Evolutionary conservation across 805 yeast species (phyloP).

Genomic region (Candida krabiensis): DNA sequence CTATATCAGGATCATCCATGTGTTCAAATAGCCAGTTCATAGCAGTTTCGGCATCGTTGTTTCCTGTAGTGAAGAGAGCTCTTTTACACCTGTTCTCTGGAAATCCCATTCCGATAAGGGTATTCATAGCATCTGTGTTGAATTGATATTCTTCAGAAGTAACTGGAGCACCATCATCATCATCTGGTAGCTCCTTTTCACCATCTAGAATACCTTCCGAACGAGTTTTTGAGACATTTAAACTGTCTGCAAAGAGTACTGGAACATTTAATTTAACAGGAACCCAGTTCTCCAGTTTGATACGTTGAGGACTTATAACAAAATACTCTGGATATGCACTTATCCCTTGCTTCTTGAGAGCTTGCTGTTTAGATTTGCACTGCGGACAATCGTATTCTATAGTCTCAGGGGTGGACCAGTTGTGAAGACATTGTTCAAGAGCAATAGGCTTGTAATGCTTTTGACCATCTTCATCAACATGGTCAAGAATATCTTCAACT

Average conservation of each 20-base stretch:
- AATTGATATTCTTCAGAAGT: conserved; percentile 47
- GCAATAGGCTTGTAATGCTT: conserved; percentile 49
- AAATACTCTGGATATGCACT: conserved; percentile 69
- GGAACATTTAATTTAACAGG: conserved; percentile 83
- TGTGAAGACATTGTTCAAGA: conserved; percentile 48
- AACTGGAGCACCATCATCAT: conserved; percentile 28
- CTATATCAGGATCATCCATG: conserved; percentile 81
- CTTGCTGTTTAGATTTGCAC: conserved; percentile 42
- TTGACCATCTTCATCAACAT: conserved; percentile 43
- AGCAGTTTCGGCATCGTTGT: conserved; percentile 63
- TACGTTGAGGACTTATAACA: conserved; percentile 73
- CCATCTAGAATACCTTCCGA: conserved; percentile 42
- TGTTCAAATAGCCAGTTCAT: conserved; percentile 90
- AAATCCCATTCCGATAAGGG: conserved; percentile 85
- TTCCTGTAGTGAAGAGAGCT: conserved; percentile 75
- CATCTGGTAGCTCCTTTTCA: conserved; percentile 43
- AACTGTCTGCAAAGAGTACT: conserved; percentile 41
- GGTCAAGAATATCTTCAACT: conserved; percentile 42
- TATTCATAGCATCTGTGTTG: conserved; percentile 51
- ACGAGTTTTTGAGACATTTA: conserved; percentile 45
- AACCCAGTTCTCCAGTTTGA: conserved; percentile 84
- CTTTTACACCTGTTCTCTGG: conserved; percentile 60
- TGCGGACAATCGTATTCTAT: conserved; percentile 65
- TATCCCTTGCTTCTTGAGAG: conserved; percentile 49
- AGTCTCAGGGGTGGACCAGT: conserved; percentile 46